These are phyloP conservation scores for Mucor saturninus DNA, from an alignment of 371 early-diverging fungal genomes.

Conservation along the genomic window DNA sequence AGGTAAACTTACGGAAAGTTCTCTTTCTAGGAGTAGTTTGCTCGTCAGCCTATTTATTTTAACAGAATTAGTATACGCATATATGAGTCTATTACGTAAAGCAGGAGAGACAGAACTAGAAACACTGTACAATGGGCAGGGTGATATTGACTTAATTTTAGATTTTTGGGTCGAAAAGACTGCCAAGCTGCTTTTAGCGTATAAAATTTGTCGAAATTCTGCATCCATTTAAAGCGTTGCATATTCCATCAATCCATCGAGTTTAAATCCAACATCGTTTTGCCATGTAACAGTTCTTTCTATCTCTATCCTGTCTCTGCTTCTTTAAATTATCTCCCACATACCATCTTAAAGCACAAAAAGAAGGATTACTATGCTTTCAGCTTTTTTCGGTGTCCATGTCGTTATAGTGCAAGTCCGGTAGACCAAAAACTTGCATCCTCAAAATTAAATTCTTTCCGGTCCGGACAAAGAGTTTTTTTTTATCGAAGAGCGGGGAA, in stretches of 20 bases:
- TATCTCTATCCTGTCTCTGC: neutral
- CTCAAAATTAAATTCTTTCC: neutral
- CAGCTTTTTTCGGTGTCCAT: conserved; percentile 16
- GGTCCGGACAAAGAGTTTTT: neutral
- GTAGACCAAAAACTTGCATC: neutral
- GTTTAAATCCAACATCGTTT: conserved; percentile 4
- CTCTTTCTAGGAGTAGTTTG: conserved; percentile 72
- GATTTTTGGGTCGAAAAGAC: neutral
- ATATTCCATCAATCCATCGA: neutral
- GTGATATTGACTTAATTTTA: neutral
- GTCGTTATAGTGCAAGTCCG: conserved; percentile 1
- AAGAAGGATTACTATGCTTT: conserved; percentile 20
- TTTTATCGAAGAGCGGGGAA: neutral
- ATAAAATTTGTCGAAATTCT: conserved; percentile 3
- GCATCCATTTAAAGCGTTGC: neutral
- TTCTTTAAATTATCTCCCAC: neutral
- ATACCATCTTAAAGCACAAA: conserved; percentile 24
- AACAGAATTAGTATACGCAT: neutral
- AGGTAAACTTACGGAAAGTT: conserved; percentile 97
- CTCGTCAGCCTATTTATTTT: conserved; percentile 57
- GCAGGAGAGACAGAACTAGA: neutral
- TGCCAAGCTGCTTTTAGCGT: neutral
- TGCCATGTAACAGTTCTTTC: neutral
- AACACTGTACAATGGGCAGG: neutral
- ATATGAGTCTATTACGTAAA: neutral